These are phyloP conservation scores for Citrus cavaleriei DNA, from an alignment of 345 rosid species.

Conservation along the genomic window DNA sequence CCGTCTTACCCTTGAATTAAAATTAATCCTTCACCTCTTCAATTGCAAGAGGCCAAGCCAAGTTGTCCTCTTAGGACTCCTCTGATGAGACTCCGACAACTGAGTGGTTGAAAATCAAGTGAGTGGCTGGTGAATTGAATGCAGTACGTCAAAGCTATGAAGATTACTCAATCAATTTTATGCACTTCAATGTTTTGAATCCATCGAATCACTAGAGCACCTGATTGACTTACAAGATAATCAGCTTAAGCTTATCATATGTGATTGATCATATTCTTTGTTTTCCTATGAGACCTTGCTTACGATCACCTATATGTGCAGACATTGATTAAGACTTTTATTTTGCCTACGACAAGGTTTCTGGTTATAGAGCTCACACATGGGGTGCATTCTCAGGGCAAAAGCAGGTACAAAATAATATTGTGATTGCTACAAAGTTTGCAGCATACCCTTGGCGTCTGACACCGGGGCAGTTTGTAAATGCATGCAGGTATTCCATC, in stretches of 20 bases:
- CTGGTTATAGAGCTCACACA: neutral
- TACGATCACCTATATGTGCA: neutral
- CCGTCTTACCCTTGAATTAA: too few relatives aligned
- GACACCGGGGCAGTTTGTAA: conserved; percentile 83
- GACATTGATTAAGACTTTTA: neutral
- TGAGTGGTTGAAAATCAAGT: neutral
- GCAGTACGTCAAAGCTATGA: neutral
- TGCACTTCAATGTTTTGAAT: neutral
- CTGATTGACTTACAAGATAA: neutral
- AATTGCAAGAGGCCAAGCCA: neutral
- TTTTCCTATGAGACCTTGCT: neutral
- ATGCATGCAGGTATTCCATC: conserved; percentile 72
- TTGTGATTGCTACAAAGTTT: conserved; percentile 88
- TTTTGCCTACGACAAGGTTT: neutral
- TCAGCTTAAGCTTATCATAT: neutral
- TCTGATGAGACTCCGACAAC: too few relatives aligned
- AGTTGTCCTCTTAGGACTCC: neutral
- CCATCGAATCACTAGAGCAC: neutral
- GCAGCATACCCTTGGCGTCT: conserved; percentile 98
- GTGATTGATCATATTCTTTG: neutral
- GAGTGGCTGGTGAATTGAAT: neutral
- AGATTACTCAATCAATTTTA: neutral
- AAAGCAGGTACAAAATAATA: conserved; percentile 36
- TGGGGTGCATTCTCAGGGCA: conserved; percentile 34
- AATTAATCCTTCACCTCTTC: neutral